Evolutionary conservation across 805 yeast genomes (phyloP).

Genomic region (Candida sphagnicola): DNA sequence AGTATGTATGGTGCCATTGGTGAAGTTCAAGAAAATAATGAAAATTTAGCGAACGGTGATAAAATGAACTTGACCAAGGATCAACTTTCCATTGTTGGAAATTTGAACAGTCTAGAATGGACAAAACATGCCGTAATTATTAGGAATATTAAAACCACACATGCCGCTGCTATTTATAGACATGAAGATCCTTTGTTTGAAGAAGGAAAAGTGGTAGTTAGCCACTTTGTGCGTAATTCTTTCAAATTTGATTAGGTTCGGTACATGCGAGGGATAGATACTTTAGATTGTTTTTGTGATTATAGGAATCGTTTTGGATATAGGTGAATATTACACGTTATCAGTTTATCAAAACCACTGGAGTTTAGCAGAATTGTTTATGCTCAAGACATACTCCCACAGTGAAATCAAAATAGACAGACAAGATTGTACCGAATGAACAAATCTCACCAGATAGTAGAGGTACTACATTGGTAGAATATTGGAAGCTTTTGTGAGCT

Average conservation of each 20-base stretch:
- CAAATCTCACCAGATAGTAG: too few species aligned
- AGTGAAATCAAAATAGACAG: too few species aligned
- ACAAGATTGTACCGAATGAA: too few species aligned
- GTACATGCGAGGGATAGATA: neutral
- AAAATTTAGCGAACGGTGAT: slow-evolving; percentile 5
- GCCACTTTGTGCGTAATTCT: slow-evolving; percentile 53
- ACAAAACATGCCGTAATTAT: slow-evolving; percentile 67
- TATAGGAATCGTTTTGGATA: neutral
- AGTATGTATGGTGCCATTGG: slow-evolving; percentile 58
- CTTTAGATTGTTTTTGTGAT: neutral
- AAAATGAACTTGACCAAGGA: slow-evolving; percentile 21
- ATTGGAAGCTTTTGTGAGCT: too few species aligned
- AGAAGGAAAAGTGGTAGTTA: slow-evolving; percentile 68
- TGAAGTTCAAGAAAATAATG: slow-evolving; percentile 14
- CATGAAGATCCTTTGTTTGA: slow-evolving; percentile 45
- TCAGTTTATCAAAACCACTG: too few species aligned
- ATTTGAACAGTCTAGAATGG: slow-evolving; percentile 62
- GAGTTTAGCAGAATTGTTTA: too few species aligned
- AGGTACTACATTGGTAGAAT: too few species aligned
- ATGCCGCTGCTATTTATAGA: slow-evolving; percentile 79
- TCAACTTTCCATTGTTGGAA: slow-evolving; percentile 50
- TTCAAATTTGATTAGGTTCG: slow-evolving; percentile 11
- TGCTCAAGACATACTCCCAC: too few species aligned
- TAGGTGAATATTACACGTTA: too few species aligned
- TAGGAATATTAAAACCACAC: slow-evolving; percentile 62